These are phyloP conservation scores for Aspergillus sparsus DNA, from an alignment of 495 filamentous ascomycete species.

Conservation along the genomic window DNA sequence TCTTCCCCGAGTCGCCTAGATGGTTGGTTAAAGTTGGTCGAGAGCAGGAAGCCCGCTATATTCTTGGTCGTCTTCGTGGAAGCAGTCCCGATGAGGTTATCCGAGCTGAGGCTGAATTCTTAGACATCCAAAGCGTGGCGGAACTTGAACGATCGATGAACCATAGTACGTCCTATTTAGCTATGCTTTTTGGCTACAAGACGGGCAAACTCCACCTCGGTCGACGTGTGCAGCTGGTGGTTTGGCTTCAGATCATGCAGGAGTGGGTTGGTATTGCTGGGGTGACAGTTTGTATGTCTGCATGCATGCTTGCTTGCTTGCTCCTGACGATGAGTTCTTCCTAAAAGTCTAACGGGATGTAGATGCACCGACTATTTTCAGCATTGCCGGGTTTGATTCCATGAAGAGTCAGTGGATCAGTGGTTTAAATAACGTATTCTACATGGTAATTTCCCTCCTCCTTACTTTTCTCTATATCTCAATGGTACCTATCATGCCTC, in stretches of 20 bases:
- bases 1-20: conserved; percentile 66
- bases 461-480: not conserved
- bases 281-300: conserved; percentile 60
- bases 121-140: conserved; percentile 60
- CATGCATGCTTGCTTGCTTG: not conserved
- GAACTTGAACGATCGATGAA: conserved; percentile 57
- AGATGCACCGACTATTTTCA: conserved; percentile 65
- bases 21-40: conserved; percentile 65
- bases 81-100: conserved; percentile 52
- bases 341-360: not conserved
- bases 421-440: conserved; percentile 69
- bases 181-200: conserved; percentile 65
- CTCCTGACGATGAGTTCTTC: not conserved
- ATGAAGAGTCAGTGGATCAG: conserved; percentile 66
- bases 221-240: conserved; percentile 65
- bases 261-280: conserved; percentile 75
- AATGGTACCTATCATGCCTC: not conserved
- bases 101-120: conserved; percentile 61
- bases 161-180: conserved; percentile 55
- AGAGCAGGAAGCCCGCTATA: conserved; percentile 61
- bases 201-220: conserved; percentile 65
- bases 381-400: conserved; percentile 62
- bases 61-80: conserved; percentile 63
- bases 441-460: conserved; percentile 38
- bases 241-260: conserved; percentile 74